phyloP scores from a whole-genome alignment of 352 stramenopile species.

The Phytophthora cryptogea region DNA sequence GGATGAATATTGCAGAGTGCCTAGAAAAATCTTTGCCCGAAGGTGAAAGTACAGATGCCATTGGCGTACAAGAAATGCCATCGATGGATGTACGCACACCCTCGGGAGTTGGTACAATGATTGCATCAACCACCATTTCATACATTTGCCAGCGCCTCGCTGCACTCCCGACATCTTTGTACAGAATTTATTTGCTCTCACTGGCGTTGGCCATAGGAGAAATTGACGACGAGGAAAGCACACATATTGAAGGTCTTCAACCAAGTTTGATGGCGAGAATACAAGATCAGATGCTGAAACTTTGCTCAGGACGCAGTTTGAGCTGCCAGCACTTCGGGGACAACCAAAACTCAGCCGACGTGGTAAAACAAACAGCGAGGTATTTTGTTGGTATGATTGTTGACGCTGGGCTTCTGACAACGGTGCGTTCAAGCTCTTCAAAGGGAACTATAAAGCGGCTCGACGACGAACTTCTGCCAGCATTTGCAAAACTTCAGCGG shows the following conservation, averaged over 20 bases:
- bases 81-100: background rate
- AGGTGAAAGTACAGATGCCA: background rate
- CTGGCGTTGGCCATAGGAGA: conserved; percentile 20
- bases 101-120: conserved; percentile 4
- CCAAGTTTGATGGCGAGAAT: background rate
- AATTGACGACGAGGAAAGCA: conserved; percentile 9
- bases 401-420: conserved; percentile 3
- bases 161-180: conserved; percentile 32
- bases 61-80: background rate
- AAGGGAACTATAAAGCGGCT: conserved; percentile 1
- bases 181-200: conserved; percentile 36
- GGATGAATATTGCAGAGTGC: conserved; percentile 17
- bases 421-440: background rate
- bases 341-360: background rate
- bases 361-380: conserved; percentile 17
- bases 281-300: conserved; percentile 18
- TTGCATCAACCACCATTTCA: conserved; percentile 10
- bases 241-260: background rate
- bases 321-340: conserved; percentile 10
- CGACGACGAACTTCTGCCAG: conserved; percentile 19
- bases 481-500: conserved; percentile 30
- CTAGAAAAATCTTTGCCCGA: conserved; percentile 8
- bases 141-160: conserved; percentile 36
- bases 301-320: conserved; percentile 17
- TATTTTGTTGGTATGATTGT: conserved; percentile 17